Base-by-base conservation (phyloP, 1,139 yeast genomes). In the Sugiyamaella novakii region DNA sequence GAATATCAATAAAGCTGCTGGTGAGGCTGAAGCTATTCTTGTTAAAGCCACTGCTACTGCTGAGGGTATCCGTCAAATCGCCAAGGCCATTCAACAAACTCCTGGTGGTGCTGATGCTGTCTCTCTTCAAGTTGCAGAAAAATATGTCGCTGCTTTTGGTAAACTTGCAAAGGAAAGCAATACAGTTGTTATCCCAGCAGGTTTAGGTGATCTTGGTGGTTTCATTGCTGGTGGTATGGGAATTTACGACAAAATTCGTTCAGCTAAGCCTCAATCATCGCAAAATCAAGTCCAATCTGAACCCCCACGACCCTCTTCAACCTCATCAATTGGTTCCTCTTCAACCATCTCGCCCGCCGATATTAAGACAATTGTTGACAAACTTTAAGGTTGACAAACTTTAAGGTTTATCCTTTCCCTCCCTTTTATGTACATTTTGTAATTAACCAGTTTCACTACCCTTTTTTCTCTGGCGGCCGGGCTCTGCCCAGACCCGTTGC, bases 111-210 rank as follows among this genome's bases (percentile, higher is more conserved):
- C 71, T 51, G 84, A 84, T 45, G 95, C 95, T 3, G 88, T 87
- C 35, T 73, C 83, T 28, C 75, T 87, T 57, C 89, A 83, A 66
- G 83, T 87, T 42, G 95, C 95, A 17, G 92, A 85, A 64, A 86
- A 84, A 62, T 87, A 87, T 65, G 87, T 87, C 53, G 85, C 81
- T 52, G 87, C 91, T 42, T 87, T 87, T 64, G 86, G 87, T 44
- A 82, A 86, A 58, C 74, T 87, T 64, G 95, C 95, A 38, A 86
- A 87, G 72, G 91, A 85, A 65, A 72, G 85, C 39, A 87, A 85
- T 62, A 84, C 94, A 1, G 78, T 87, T 27, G 83, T 87, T 38
- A 76, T 87, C 37, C 95, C 95, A 12, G 79, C 88, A 11, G 84
- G 83, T 51, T 68, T 87, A 64, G 84, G 87, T 54, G 91, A 87